A percentile compares a stretch with the other conserved stretches of the same genome.
Evolutionary conservation across 805 yeast species (phyloP).

Genomic region (Cephaloascus fragrans): DNA sequence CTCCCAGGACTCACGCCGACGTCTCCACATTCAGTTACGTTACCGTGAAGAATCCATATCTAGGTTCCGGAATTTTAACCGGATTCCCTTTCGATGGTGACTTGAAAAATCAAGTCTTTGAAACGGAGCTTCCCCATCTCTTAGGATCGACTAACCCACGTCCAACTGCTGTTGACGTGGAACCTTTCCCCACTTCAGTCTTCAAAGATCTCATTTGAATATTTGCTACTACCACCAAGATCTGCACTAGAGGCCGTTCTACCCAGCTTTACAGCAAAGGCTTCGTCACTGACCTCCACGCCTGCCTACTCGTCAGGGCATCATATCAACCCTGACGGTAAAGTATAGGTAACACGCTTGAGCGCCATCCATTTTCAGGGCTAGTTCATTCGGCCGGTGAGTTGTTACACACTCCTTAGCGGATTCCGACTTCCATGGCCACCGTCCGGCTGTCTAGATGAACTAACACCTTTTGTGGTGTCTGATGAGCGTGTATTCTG

Average conservation of each 20-base stretch:
- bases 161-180: conserved; percentile 32
- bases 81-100: conserved; percentile 32
- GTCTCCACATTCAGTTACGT: conserved; percentile 32
- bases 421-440: conserved; percentile 44
- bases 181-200: conserved; percentile 33
- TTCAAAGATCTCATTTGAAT: conserved; percentile 31
- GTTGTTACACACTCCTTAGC: conserved; percentile 44
- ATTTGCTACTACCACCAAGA: conserved; percentile 33
- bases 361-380: conserved; percentile 28
- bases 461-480: conserved; percentile 35
- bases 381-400: conserved; percentile 43
- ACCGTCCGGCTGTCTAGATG: conserved; percentile 42
- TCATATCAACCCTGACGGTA: conserved; percentile 25
- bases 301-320: conserved; percentile 31
- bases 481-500: conserved; percentile 33
- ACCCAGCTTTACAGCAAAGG: conserved; percentile 29
- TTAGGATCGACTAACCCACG: conserved; percentile 34
- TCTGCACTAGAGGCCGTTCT: conserved; percentile 32
- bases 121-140: conserved; percentile 29
- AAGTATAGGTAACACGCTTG: conserved; percentile 31
- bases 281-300: conserved; percentile 31
- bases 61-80: conserved; percentile 34
- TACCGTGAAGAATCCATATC: conserved; percentile 30
- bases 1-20: conserved; percentile 33
- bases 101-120: conserved; percentile 22